Conservation (phyloP, 2,329 filamentous ascomycete species). For the Clarireedia hainanense region DNA sequence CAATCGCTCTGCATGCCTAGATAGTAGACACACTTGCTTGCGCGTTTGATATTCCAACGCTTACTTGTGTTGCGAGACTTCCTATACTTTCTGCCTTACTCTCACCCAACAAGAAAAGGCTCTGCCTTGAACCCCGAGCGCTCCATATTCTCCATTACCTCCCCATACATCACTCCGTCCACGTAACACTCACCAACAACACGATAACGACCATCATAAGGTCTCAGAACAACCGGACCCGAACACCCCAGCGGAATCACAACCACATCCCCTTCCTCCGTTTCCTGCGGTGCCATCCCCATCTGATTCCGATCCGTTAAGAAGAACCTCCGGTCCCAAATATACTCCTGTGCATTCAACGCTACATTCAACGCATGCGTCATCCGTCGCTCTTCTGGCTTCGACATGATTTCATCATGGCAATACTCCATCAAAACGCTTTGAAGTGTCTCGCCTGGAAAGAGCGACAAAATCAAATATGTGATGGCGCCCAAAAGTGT, state of each 20-base stretch:
- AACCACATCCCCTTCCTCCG: not conserved
- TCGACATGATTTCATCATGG: too few relatives aligned
- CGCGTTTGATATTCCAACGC: too few relatives aligned
- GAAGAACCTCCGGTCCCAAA: not conserved
- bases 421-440: too few relatives aligned
- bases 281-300: not conserved
- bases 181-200: not conserved
- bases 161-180: not conserved
- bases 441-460: too few relatives aligned
- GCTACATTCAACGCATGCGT: not conserved
- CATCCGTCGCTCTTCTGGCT: not conserved
- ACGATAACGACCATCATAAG: not conserved
- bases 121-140: not conserved
- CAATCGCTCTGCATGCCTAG: too few relatives aligned
- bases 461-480: not conserved
- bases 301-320: not conserved
- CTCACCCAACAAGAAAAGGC: not conserved
- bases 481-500: not conserved
- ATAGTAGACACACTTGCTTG: too few relatives aligned
- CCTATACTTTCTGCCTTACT: not conserved
- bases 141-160: not conserved
- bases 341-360: not conserved
- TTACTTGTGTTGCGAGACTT: too few relatives aligned
- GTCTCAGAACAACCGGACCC: too few relatives aligned
- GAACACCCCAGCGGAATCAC: not conserved